phyloP scores from a whole-genome alignment of 2,329 filamentous ascomycete species.

The Phyllosticta ampelicida region DNA sequence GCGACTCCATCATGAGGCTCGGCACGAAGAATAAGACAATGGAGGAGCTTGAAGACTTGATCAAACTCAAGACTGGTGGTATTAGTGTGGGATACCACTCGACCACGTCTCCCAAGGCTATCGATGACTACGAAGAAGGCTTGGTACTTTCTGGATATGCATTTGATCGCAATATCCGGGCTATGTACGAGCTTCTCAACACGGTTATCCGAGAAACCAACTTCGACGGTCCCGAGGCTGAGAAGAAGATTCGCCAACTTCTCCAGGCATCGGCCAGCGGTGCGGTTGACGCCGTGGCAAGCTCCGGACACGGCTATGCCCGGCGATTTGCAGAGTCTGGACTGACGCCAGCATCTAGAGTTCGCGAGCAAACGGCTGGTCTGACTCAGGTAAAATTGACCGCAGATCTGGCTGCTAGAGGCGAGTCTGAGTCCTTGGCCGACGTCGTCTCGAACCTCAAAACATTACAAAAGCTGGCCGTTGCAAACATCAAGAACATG shows the following conservation, averaged over 20 bases:
- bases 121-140: conserved; percentile 64
- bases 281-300: conserved; percentile 83
- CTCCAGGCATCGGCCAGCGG: conserved; percentile 80
- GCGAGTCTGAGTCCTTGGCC: conserved; percentile 55
- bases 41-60: conserved; percentile 90
- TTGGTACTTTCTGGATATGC: conserved; percentile 78
- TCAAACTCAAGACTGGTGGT: conserved; percentile 92
- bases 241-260: conserved; percentile 73
- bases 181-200: conserved; percentile 79
- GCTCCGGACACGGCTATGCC: conserved; percentile 79
- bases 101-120: conserved; percentile 64
- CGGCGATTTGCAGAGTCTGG: conserved; percentile 73
- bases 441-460: conserved; percentile 78
- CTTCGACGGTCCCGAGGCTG: conserved; percentile 73
- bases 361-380: conserved; percentile 80
- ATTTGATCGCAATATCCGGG: conserved; percentile 77
- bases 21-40: conserved; percentile 81
- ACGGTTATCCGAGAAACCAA: conserved; percentile 77
- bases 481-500: conserved; percentile 56
- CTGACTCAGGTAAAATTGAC: conserved; percentile 81
- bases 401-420: conserved; percentile 63
- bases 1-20: conserved; percentile 83
- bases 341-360: conserved; percentile 58
- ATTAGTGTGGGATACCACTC: conserved; percentile 76
- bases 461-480: conserved; percentile 67